Percentiles rank a stretch among this genome's conserved stretches.
Conservation (phyloP, 495 filamentous ascomycete genomes). For the Usnea hakonensis region DNA sequence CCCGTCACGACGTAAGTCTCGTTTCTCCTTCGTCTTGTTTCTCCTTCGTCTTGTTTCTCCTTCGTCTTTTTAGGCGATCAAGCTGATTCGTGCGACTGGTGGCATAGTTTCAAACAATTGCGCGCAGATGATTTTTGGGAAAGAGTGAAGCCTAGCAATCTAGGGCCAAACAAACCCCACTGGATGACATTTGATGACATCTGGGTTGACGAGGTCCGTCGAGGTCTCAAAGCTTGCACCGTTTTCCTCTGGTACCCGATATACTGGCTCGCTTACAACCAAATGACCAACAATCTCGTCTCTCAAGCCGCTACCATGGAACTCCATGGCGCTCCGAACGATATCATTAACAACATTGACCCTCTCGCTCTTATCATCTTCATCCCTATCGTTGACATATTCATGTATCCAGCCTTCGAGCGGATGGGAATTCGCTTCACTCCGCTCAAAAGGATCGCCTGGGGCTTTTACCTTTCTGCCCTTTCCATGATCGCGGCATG, state of each 20-base stretch:
- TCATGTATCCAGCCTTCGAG: slow-evolving; percentile 62
- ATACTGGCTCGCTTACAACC: slow-evolving; percentile 54
- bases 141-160: slow-evolving; percentile 13
- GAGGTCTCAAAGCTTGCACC: slow-evolving; percentile 51
- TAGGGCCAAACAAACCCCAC: slow-evolving; percentile 29
- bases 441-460: slow-evolving; percentile 64
- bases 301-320: slow-evolving; percentile 59
- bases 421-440: slow-evolving; percentile 56
- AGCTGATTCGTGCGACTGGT: not conserved
- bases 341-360: slow-evolving; percentile 70
- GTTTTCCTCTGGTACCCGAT: slow-evolving; percentile 53
- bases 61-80: not conserved
- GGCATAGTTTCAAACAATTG: not conserved
- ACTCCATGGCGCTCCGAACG: slow-evolving; percentile 67
- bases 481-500: slow-evolving; percentile 55
- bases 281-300: slow-evolving; percentile 52
- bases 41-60: too few relatives aligned
- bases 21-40: too few relatives aligned
- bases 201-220: slow-evolving; percentile 56
- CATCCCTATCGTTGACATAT: slow-evolving; percentile 62
- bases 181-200: slow-evolving; percentile 50
- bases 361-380: slow-evolving; percentile 70
- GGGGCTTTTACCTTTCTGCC: slow-evolving; percentile 54
- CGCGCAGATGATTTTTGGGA: not conserved
- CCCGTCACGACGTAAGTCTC: slow-evolving; percentile 28